These are phyloP conservation scores for Colletotrichum gloeosporioides DNA, from an alignment of 2,329 filamentous ascomycete genomes.

Conservation along the genomic window DNA sequence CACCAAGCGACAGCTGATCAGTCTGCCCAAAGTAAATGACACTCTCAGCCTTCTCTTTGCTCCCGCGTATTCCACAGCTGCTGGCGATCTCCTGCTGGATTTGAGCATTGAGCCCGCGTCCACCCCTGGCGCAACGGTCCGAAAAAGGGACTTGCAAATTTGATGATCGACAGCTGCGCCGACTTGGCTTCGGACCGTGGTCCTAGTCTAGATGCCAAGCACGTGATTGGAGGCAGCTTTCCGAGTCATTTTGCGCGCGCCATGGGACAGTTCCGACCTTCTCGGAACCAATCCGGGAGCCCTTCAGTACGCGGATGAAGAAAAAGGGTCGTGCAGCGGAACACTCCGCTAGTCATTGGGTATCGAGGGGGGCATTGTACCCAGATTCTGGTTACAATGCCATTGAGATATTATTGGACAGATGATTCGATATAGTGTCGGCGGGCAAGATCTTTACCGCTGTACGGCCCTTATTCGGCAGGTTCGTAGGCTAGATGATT, in stretches of 20 bases:
- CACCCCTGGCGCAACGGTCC: background rate
- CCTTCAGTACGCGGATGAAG: background rate
- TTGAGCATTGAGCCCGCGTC: background rate
- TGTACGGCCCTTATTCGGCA: background rate
- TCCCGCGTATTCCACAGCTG: background rate
- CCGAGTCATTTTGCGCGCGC: conserved; percentile 2
- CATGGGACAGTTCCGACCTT: background rate
- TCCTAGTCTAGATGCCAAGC: background rate
- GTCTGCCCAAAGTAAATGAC: background rate
- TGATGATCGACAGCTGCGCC: background rate
- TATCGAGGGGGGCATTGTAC: background rate
- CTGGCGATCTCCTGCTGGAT: background rate
- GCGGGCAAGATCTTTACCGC: background rate
- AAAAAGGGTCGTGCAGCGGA: background rate
- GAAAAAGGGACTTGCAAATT: background rate
- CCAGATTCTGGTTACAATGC: background rate
- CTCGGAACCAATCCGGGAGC: background rate
- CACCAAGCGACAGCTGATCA: background rate
- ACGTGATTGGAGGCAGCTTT: background rate
- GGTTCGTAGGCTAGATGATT: background rate
- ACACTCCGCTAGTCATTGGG: background rate
- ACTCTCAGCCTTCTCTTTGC: background rate
- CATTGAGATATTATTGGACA: background rate
- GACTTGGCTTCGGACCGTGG: background rate
- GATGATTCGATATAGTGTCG: background rate